Conservation (phyloP, 306 rosid species). For the Fragaria ananassa region DNA sequence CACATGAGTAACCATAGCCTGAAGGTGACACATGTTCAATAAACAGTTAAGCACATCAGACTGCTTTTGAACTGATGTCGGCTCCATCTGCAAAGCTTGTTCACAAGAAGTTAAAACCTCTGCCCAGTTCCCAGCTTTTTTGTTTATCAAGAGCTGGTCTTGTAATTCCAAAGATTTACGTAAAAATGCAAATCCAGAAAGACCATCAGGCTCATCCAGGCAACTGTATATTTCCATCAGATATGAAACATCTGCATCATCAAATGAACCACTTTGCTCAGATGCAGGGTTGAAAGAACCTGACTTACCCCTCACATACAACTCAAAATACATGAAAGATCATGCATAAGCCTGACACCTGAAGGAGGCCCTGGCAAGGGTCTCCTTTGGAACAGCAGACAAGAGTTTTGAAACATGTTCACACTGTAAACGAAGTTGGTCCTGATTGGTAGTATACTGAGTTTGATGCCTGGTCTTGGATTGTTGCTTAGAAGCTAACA, state of each 20-base stretch:
- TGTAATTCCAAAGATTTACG: conserved; percentile 71
- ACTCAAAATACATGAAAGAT: conserved; percentile 94
- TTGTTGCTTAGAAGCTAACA: conserved; percentile 60
- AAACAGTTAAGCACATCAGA: conserved; percentile 93
- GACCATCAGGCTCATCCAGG: conserved; percentile 95
- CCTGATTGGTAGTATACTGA: conserved; percentile 49
- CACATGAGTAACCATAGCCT: conserved; percentile 96
- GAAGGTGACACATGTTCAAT: conserved; percentile 96
- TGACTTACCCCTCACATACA: conserved; percentile 68
- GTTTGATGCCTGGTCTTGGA: conserved; percentile 57
- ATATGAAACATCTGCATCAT: conserved; percentile 78
- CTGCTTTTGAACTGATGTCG: conserved; percentile 86
- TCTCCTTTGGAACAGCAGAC: conserved; percentile 74
- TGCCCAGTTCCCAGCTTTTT: conserved; percentile 94
- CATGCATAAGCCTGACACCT: conserved; percentile 96
- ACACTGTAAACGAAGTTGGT: conserved; percentile 70
- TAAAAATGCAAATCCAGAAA: conserved; percentile 79
- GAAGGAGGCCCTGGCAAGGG: conserved; percentile 89
- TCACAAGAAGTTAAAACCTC: conserved; percentile 92
- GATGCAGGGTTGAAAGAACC: conserved; percentile 99
- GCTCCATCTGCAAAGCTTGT: conserved; percentile 97
- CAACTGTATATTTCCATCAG: conserved; percentile 91
- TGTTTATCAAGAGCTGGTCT: conserved; percentile 83
- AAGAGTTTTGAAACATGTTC: conserved; percentile 84
- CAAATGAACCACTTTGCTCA: conserved; percentile 78